Evolutionary conservation across 768 basidiomycete genomes (phyloP).

Genomic region (Trichaptum fuscoviolaceum): DNA sequence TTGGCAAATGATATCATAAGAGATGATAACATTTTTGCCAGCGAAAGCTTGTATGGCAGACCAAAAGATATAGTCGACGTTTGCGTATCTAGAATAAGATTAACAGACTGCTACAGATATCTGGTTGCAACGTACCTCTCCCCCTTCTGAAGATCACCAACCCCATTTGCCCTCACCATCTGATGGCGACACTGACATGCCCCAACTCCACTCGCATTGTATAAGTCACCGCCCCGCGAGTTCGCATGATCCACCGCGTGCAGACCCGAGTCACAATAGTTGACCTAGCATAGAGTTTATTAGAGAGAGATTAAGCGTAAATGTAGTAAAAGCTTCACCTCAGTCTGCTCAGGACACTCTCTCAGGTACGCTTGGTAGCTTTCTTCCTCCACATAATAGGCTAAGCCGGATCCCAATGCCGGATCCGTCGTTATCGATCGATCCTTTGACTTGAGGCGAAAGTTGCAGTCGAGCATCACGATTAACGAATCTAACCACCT

Average conservation of each 20-base stretch:
- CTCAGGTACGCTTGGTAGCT: constrained; percentile 17
- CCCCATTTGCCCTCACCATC: constrained; percentile 16
- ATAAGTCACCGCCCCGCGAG: constrained; percentile 4
- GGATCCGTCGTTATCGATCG: constrained; percentile 14
- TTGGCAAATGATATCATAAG: constrained; percentile 18
- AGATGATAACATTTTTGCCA: constrained; percentile 2
- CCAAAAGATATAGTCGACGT: constrained; percentile 20
- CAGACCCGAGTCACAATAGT: constrained; percentile 14
- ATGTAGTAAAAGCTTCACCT: constrained; percentile 17
- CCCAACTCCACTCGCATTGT: constrained; percentile 14
- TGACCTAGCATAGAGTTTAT: too few relatives aligned
- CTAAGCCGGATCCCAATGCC: constrained; percentile 21
- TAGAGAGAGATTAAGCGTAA: too few relatives aligned
- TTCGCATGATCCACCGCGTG: constrained; percentile 15
- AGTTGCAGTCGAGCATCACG: constrained; percentile 25
- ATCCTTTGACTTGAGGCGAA: constrained; percentile 20
- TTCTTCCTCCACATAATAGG: constrained; percentile 21
- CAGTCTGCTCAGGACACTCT: constrained; percentile 12
- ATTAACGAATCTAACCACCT: constrained; percentile 23
- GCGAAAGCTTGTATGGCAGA: background rate
- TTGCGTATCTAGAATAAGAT: constrained; percentile 14
- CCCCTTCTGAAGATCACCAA: constrained; percentile 23
- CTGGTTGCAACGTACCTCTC: constrained; percentile 23
- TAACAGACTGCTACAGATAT: background rate
- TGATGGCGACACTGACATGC: constrained; percentile 19